phyloP scores from a whole-genome alignment of 805 yeast genomes.

The Lachancea thermotolerans region DNA sequence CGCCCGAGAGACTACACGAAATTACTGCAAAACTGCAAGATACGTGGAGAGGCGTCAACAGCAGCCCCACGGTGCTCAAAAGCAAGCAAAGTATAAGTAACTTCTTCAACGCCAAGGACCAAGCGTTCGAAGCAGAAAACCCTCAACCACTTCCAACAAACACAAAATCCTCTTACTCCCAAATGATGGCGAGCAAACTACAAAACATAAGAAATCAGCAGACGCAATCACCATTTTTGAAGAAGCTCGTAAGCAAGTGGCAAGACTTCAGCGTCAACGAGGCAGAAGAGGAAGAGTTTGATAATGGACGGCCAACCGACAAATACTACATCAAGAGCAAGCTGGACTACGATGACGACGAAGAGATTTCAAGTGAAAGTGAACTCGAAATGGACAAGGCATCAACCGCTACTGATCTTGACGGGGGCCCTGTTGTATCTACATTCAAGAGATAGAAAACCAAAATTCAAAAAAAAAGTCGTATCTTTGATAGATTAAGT shows the following conservation, averaged over 20 bases:
- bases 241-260: slow-evolving; percentile 20
- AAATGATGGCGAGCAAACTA: slow-evolving; percentile 1
- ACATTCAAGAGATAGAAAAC: slow-evolving; percentile 6
- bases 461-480: slow-evolving; percentile 10
- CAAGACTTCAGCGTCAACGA: slow-evolving; percentile 30
- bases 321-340: slow-evolving; percentile 23
- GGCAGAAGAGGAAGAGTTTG: slow-evolving; percentile 27
- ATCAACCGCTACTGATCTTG: slow-evolving; percentile 11
- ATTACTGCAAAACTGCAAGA: slow-evolving; percentile 12
- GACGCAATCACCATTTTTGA: slow-evolving; percentile 4
- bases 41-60: slow-evolving; percentile 17
- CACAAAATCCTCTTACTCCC: not conserved
- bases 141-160: not conserved
- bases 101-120: slow-evolving; percentile 12
- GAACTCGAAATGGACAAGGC: slow-evolving; percentile 1
- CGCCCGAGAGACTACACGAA: slow-evolving; percentile 4
- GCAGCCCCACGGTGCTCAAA: slow-evolving; percentile 16
- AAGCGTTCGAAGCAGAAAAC: not conserved
- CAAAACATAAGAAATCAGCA: slow-evolving; percentile 1
- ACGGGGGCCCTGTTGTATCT: slow-evolving; percentile 16
- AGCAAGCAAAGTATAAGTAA: slow-evolving; percentile 21
- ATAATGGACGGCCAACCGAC: slow-evolving; percentile 15
- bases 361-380: slow-evolving; percentile 17
- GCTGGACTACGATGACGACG: slow-evolving; percentile 25
- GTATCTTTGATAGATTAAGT: not conserved